phyloP scores from a whole-genome alignment of 306 rosid species.

The Quercus suber region DNA sequence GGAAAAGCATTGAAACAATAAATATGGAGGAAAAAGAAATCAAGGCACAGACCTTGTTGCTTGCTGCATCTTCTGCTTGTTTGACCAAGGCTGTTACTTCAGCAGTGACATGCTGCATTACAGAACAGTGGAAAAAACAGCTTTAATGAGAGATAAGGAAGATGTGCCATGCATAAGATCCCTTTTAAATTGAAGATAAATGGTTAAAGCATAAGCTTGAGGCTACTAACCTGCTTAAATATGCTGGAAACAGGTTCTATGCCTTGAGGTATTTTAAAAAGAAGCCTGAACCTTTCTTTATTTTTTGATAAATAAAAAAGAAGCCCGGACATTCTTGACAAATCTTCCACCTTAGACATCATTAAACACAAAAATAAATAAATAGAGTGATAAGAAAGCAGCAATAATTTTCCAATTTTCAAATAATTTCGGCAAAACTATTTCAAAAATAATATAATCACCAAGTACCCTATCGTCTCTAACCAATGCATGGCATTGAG shows the following conservation, averaged over 20 bases:
- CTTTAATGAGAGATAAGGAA: background rate
- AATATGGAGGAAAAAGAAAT: conserved; percentile 8
- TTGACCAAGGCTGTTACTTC: conserved; percentile 95
- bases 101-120: conserved; percentile 81
- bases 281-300: conserved; percentile 58
- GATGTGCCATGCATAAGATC: background rate
- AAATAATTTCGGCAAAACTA: background rate
- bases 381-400: conserved; percentile 4
- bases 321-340: conserved; percentile 60
- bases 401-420: background rate
- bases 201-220: conserved; percentile 12
- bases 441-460: background rate
- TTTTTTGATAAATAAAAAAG: too few species aligned
- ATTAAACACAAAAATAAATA: conserved; percentile 1
- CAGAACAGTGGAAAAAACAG: conserved; percentile 15
- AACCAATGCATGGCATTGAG: conserved; percentile 86
- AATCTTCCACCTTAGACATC: conserved; percentile 63
- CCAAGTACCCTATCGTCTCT: conserved; percentile 77
- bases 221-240: conserved; percentile 73
- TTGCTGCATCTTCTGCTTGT: conserved; percentile 96
- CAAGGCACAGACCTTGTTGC: conserved; percentile 63
- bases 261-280: conserved; percentile 86
- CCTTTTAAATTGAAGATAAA: background rate
- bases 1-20: background rate
- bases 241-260: conserved; percentile 85